Evolutionary conservation across 1,139 yeast genomes (phyloP), one percentile per base, ranked within the genome.

Genomic region (Blastobotrys raffinosifermentans): DNA sequence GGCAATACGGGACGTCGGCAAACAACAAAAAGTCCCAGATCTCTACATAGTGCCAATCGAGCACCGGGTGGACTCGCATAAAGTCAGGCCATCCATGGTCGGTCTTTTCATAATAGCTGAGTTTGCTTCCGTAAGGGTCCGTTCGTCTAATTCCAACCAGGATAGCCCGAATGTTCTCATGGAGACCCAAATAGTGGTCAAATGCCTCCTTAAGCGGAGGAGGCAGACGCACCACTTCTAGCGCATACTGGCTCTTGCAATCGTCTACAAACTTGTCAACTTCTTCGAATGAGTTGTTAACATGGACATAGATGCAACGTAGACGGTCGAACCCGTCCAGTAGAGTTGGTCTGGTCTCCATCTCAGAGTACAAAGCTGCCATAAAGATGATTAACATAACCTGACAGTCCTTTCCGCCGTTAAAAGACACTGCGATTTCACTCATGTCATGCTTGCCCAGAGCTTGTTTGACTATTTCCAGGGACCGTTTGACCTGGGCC

Each of bases 61-160:
- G 66, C 9, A 86, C 80, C 0, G 96, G 95, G 51, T 85, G 91
- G 7, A 85, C 68, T 32, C 96, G 63, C 46, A 78, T 60, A 55
- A 86, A 86, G 26, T 66, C 63, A n/a, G 96, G 96, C 96, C 96
- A 86, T 37, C 85, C 77, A 45, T 76, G 80, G 54, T 86, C 95
- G 0, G 96, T 86, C 27, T 53, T 57, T 50, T 83, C 87, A 42
- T 80, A 72, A 38, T 69, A 69, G 11, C 64, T 46, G 26, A 86
- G 64, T 10, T 62, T 47, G 1, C 62, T 60, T 0, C 93, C 87
- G 54, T 72, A 81, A 0, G 96, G 96, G 54, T 86, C 96, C 3
- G 82, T 72, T 42, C 81, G 71, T 37, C 96, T 68, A 13, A 84
- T 84, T 1, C 96, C 96, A 2, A 86, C 91, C 20, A 86, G 67